Conservation (phyloP, 2,329 filamentous ascomycete species). For the Sporothrix luriei region DNA sequence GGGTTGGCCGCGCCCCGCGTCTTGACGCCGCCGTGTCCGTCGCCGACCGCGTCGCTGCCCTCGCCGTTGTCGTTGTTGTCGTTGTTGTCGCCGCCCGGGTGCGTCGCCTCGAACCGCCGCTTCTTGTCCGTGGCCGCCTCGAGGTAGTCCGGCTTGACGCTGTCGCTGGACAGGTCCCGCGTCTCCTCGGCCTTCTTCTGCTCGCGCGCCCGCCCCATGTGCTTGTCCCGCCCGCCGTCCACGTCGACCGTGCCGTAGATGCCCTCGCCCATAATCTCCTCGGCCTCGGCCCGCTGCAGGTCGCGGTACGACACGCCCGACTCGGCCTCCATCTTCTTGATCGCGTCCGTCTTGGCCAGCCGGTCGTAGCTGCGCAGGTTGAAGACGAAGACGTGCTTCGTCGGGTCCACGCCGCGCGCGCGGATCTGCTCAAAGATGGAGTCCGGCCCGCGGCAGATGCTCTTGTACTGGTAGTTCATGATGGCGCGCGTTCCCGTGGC, state of each 20-base stretch:
- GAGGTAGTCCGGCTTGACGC: conserved; percentile 46
- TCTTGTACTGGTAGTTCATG: conserved; percentile 99
- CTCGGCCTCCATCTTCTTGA: conserved; percentile 75
- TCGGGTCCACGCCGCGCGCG: conserved; percentile 73
- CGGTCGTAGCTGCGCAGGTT: conserved; percentile 92
- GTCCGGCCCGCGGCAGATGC: conserved; percentile 85
- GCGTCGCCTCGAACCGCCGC: conserved; percentile 53
- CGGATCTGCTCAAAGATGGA: conserved; percentile 83
- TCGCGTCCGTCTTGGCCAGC: conserved; percentile 75
- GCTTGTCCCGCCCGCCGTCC: conserved; percentile 51
- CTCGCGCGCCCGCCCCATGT: conserved; percentile 51
- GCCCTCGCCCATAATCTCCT: conserved; percentile 79
- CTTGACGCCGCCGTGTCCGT: not conserved
- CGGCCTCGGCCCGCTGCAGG: conserved; percentile 82
- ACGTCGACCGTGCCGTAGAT: conserved; percentile 62
- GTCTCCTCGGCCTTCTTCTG: conserved; percentile 43
- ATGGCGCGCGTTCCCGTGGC: conserved; percentile 88
- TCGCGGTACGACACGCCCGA: conserved; percentile 81
- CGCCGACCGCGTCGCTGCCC: not conserved
- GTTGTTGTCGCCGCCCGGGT: too few relatives aligned
- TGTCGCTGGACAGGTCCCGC: conserved; percentile 42
- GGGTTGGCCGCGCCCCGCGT: conserved; percentile 5
- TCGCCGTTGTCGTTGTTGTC: too few relatives aligned
- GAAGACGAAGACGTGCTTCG: conserved; percentile 85
- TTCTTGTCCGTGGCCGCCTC: conserved; percentile 52